phyloP scores from a whole-genome alignment of 2,329 filamentous ascomycete species.

The Corniculantispora saksenae region DNA sequence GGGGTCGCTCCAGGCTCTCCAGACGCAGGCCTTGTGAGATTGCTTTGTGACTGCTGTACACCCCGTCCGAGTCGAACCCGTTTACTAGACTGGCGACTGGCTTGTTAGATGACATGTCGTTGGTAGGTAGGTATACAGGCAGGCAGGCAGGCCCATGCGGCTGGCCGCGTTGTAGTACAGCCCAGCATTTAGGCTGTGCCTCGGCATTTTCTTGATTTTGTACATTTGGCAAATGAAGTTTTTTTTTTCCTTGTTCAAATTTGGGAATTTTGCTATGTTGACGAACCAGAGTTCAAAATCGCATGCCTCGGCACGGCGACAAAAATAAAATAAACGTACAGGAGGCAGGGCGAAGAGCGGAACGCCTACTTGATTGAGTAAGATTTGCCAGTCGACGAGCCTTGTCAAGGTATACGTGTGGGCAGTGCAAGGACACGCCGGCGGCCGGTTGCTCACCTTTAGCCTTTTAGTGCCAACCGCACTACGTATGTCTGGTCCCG shows the following conservation, averaged over 20 bases:
- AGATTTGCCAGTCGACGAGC: neutral
- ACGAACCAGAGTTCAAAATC: neutral
- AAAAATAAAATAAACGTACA: neutral
- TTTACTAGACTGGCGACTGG: neutral
- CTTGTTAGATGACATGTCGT: neutral
- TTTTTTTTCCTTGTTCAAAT: neutral
- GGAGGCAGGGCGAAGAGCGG: neutral
- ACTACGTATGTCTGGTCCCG: slow-evolving; percentile 5
- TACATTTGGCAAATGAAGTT: neutral
- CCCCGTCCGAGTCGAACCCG: neutral
- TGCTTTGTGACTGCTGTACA: slow-evolving; percentile 5
- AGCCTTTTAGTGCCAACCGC: neutral
- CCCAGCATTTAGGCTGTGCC: slow-evolving; percentile 3
- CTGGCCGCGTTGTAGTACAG: neutral
- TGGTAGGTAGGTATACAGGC: neutral
- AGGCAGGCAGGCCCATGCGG: no score
- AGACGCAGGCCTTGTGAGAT: neutral
- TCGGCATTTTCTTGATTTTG: neutral
- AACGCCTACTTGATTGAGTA: neutral
- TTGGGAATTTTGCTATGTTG: no score
- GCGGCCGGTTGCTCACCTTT: slow-evolving; percentile 1
- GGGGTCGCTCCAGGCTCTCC: neutral
- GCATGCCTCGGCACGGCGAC: neutral
- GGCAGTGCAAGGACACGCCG: neutral
- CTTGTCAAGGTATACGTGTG: neutral